A percentile compares a stretch with the other conserved stretches of the same genome.
Evolutionary conservation across 495 filamentous ascomycete species (phyloP).

Genomic region (Wilcoxina mikolae): DNA sequence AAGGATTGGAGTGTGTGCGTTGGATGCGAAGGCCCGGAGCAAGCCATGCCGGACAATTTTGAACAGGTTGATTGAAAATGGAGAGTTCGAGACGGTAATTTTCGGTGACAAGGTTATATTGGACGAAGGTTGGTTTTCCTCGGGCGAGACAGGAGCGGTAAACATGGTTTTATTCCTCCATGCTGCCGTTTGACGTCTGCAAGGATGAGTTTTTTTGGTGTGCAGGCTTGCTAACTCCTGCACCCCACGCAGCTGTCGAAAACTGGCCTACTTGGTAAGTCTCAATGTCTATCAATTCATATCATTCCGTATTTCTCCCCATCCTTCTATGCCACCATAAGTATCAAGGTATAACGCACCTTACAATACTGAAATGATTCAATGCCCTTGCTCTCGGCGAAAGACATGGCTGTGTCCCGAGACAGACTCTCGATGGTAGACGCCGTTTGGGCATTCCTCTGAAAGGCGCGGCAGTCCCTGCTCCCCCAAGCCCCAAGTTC

Average conservation of each 20-base stretch:
- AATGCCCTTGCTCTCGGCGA: too few species aligned
- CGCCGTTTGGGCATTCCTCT: too few species aligned
- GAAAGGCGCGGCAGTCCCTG: too few species aligned
- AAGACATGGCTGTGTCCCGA: too few species aligned
- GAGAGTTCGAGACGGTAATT: conserved; percentile 88
- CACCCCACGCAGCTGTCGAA: conserved; percentile 39
- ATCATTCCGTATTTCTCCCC: too few species aligned
- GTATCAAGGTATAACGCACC: neutral
- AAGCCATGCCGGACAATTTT: conserved; percentile 93
- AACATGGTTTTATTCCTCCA: neutral
- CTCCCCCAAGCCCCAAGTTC: neutral
- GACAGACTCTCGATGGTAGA: too few species aligned
- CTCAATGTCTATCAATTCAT: neutral
- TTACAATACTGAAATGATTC: neutral
- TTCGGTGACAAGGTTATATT: conserved; percentile 98
- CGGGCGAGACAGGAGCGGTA: neutral
- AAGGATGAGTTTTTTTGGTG: conserved; percentile 1
- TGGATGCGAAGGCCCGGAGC: conserved; percentile 90
- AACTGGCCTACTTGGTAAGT: conserved; percentile 54
- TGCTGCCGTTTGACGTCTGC: neutral
- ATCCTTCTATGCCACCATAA: too few species aligned
- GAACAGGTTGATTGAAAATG: conserved; percentile 72
- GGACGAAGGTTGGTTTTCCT: conserved; percentile 54
- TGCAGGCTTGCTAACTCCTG: neutral
- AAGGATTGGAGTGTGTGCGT: conserved; percentile 80